Percentiles rank a stretch among this genome's conserved stretches.
Evolutionary conservation across 2,329 filamentous ascomycete genomes (phyloP).

Genomic region (Shiraia bambusicola): DNA sequence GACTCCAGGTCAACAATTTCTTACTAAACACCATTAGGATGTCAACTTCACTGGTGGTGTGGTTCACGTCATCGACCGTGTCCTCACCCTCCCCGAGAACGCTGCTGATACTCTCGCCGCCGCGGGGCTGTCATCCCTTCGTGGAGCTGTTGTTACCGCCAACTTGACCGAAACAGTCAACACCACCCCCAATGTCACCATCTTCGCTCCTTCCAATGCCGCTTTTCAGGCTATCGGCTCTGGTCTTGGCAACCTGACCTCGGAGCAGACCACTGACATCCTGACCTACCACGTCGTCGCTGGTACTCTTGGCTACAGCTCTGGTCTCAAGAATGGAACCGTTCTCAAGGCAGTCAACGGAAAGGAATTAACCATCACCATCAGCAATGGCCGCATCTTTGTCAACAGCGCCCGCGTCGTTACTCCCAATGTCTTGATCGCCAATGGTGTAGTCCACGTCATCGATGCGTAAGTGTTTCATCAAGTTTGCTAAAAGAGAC

Average conservation of each 20-base stretch:
- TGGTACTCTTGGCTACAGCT: constrained; percentile 57
- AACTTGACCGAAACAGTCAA: constrained; percentile 48
- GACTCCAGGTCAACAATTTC: neutral
- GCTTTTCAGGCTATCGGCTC: constrained; percentile 62
- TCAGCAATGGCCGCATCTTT: constrained; percentile 41
- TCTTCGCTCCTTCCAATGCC: constrained; percentile 64
- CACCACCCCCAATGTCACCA: constrained; percentile 54
- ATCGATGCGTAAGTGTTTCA: constrained; percentile 50
- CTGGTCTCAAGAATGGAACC: constrained; percentile 46
- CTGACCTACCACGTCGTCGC: constrained; percentile 66
- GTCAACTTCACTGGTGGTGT: constrained; percentile 50
- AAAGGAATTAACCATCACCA: constrained; percentile 44
- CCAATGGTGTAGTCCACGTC: constrained; percentile 54
- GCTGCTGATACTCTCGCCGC: constrained; percentile 35
- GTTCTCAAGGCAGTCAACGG: constrained; percentile 43
- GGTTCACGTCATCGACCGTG: constrained; percentile 50
- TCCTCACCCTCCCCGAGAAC: constrained; percentile 45
- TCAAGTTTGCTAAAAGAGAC: neutral
- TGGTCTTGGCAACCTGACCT: constrained; percentile 51
- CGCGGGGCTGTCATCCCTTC: constrained; percentile 44
- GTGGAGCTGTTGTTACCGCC: constrained; percentile 45
- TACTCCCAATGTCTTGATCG: constrained; percentile 46
- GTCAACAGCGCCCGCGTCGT: constrained; percentile 50
- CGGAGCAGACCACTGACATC: constrained; percentile 53
- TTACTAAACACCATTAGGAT: constrained; percentile 32